These are phyloP conservation scores for Omphalea diandra DNA, from an alignment of 441 rosid genomes.

Conservation along the genomic window DNA sequence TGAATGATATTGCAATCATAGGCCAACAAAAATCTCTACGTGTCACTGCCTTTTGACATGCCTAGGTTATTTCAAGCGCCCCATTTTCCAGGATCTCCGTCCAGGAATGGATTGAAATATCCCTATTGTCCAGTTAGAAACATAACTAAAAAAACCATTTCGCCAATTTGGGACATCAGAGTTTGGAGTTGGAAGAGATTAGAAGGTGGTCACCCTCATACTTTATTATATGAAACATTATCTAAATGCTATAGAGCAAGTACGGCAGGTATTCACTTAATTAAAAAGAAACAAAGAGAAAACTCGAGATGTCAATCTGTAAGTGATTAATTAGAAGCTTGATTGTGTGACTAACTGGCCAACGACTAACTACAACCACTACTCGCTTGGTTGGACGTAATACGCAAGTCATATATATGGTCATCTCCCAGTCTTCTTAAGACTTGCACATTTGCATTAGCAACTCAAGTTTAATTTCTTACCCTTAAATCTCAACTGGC, in stretches of 20 bases:
- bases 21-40: conserved; percentile 6
- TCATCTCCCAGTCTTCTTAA: too few relatives aligned
- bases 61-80: conserved; percentile 22
- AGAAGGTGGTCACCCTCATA: too few relatives aligned
- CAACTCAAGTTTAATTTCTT: not conserved
- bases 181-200: conserved; percentile 25
- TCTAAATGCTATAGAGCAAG: conserved; percentile 6
- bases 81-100: conserved; percentile 12
- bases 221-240: too few relatives aligned
- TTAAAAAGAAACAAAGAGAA: too few relatives aligned
- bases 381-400: not conserved
- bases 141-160: not conserved
- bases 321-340: too few relatives aligned
- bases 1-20: conserved; percentile 5
- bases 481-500: not conserved
- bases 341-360: not conserved
- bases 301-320: too few relatives aligned
- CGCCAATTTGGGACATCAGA: not conserved
- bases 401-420: not conserved
- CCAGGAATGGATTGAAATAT: too few relatives aligned
- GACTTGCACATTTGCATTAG: not conserved
- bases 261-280: conserved; percentile 12
- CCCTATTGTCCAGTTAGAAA: too few relatives aligned
- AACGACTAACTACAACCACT: not conserved
- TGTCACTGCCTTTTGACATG: conserved; percentile 1